These are phyloP conservation scores for Gnetum montanum DNA, from an alignment of 75 land plant species.

Conservation along the genomic window DNA sequence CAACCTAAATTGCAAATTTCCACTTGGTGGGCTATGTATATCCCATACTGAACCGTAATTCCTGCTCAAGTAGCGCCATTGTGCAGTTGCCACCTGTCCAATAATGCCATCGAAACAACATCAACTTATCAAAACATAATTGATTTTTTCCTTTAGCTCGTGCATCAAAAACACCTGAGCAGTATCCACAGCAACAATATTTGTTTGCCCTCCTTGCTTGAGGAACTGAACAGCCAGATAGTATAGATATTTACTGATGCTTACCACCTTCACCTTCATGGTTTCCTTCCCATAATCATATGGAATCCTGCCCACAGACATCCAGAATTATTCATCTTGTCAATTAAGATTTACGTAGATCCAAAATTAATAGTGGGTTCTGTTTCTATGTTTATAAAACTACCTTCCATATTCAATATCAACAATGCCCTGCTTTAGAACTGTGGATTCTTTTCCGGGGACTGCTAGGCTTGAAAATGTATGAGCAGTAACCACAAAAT, in stretches of 20 bases:
- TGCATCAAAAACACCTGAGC: too few relatives aligned
- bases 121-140: not conserved
- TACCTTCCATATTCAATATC: conserved; percentile 50
- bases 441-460: conserved; percentile 9
- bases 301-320: conserved; percentile 20
- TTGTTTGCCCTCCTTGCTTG: not conserved
- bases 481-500: conserved; percentile 34
- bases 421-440: conserved; percentile 27
- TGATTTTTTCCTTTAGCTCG: not conserved
- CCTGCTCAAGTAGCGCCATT: conserved; percentile 30
- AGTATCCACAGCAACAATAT: too few relatives aligned
- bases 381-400: too few relatives aligned
- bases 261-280: too few relatives aligned
- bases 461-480: conserved; percentile 36
- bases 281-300: conserved; percentile 31
- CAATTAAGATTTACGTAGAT: too few relatives aligned
- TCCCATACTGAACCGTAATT: conserved; percentile 30
- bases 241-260: conserved; percentile 23
- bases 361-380: not conserved
- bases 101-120: not conserved
- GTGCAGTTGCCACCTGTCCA: conserved; percentile 6
- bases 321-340: not conserved
- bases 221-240: conserved; percentile 25
- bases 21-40: conserved; percentile 28
- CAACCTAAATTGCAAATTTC: conserved; percentile 5